phyloP scores from a whole-genome alignment of 495 filamentous ascomycete species.

The Rhypophila decipiens region DNA sequence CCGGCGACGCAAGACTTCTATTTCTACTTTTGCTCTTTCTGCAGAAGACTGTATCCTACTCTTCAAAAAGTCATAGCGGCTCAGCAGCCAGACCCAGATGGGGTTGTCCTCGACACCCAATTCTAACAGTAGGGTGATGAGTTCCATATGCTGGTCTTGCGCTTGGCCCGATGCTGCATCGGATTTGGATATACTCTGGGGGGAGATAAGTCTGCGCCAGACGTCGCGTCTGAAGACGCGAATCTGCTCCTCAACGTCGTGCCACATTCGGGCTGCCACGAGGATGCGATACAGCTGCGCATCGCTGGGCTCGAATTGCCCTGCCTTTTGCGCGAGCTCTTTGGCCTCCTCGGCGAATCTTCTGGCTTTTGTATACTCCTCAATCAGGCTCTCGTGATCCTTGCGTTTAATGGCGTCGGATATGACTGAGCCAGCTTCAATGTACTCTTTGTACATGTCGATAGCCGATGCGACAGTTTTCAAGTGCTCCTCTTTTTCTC shows the following conservation, averaged over 20 bases:
- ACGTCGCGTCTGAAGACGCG: conserved; percentile 79
- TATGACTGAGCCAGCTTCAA: conserved; percentile 72
- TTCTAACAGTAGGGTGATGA: conserved; percentile 82
- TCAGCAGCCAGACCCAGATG: conserved; percentile 90
- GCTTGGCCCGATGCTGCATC: conserved; percentile 38
- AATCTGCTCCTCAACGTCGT: conserved; percentile 78
- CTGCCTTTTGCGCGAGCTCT: conserved; percentile 50
- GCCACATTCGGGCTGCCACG: conserved; percentile 89
- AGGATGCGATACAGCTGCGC: conserved; percentile 76
- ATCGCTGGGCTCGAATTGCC: conserved; percentile 50
- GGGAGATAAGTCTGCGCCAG: conserved; percentile 69
- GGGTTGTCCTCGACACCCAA: conserved; percentile 92
- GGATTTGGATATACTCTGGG: conserved; percentile 39
- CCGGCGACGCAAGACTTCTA: conserved; percentile 80
- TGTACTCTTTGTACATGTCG: conserved; percentile 70
- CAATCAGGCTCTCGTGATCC: conserved; percentile 80
- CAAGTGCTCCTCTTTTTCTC: conserved; percentile 83
- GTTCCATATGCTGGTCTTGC: conserved; percentile 79
- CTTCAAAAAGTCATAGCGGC: conserved; percentile 80
- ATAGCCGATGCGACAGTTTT: conserved; percentile 66
- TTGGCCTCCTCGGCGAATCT: conserved; percentile 69
- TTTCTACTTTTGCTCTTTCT: conserved; percentile 79
- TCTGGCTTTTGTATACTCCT: conserved; percentile 75
- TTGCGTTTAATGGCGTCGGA: conserved; percentile 80
- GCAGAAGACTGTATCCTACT: conserved; percentile 70